phyloP scores from a whole-genome alignment of 306 rosid genomes.

The Cicer judaicum region DNA sequence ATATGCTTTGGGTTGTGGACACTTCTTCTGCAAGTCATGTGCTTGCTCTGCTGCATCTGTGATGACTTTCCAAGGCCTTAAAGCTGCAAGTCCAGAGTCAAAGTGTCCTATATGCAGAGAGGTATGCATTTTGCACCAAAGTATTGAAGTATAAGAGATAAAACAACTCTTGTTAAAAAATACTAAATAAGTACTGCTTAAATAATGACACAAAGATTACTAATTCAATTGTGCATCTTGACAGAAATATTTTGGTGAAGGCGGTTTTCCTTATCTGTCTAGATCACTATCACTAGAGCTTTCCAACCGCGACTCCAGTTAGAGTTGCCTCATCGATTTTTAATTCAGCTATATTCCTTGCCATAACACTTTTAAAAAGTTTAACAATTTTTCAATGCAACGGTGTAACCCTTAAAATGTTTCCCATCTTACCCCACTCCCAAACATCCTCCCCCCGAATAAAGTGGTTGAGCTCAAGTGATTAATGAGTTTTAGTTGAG shows the following conservation, averaged over 20 bases:
- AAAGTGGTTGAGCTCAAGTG: no score
- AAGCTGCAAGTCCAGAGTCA: slow-evolving; percentile 62
- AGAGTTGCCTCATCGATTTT: not conserved
- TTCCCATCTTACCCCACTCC: not conserved
- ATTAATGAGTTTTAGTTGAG: no score
- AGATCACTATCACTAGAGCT: slow-evolving; percentile 6
- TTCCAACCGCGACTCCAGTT: not conserved
- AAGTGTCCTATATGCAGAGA: slow-evolving; percentile 96
- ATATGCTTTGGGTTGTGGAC: slow-evolving; percentile 89
- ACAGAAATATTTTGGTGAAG: not conserved
- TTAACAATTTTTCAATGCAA: not conserved
- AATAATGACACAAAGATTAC: slow-evolving; percentile 11
- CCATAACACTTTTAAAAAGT: not conserved
- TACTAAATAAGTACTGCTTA: not conserved
- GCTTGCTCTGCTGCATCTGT: slow-evolving; percentile 90
- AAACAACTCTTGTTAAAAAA: not conserved
- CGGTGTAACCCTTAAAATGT: no score
- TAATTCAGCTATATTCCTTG: not conserved
- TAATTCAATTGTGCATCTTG: slow-evolving; percentile 14
- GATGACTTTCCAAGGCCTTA: slow-evolving; percentile 77
- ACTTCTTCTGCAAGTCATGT: slow-evolving; percentile 90
- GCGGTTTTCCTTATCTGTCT: not conserved
- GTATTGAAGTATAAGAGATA: not conserved
- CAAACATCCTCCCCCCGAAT: not conserved
- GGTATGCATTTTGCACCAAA: slow-evolving; percentile 55